These are phyloP conservation scores for Teratosphaeria nubilosa DNA, from an alignment of 2,329 filamentous ascomycete species.

Conservation along the genomic window DNA sequence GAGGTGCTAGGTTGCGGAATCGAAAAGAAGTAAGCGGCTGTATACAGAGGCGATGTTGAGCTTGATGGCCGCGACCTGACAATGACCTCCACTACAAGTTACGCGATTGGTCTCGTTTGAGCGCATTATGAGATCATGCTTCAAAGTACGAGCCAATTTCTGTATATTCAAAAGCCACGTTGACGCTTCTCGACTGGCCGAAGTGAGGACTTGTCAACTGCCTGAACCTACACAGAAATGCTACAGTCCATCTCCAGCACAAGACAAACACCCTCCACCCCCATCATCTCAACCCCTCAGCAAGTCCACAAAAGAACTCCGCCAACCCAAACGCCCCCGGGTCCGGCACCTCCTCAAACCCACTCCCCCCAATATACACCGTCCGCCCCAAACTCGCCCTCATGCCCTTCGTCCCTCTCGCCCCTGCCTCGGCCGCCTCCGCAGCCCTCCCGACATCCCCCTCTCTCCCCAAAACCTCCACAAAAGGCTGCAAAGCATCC, in stretches of 20 bases:
- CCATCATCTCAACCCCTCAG: constrained; percentile 38
- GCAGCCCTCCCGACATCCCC: constrained; percentile 64
- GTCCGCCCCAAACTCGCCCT: constrained; percentile 73
- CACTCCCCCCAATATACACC: constrained; percentile 70
- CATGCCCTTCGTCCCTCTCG: constrained; percentile 85
- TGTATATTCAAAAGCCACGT: neutral
- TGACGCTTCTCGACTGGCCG: neutral
- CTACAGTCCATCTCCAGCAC: neutral
- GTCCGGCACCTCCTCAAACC: constrained; percentile 63
- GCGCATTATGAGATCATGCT: no score
- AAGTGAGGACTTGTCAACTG: neutral
- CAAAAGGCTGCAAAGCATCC: constrained; percentile 82
- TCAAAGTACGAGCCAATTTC: neutral
- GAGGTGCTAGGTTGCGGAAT: no score
- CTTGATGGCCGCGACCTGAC: no score
- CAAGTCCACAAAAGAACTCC: constrained; percentile 71
- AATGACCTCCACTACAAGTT: no score
- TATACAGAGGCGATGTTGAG: no score
- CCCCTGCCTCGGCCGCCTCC: constrained; percentile 61
- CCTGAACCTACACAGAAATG: neutral
- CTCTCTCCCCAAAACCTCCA: constrained; percentile 56
- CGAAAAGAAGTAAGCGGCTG: no score
- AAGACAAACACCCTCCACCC: neutral
- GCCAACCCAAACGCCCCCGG: constrained; percentile 71
- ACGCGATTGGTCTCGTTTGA: no score